Evolutionary conservation across 345 rosid genomes (phyloP).

Genomic region (Hevea brasiliensis): DNA sequence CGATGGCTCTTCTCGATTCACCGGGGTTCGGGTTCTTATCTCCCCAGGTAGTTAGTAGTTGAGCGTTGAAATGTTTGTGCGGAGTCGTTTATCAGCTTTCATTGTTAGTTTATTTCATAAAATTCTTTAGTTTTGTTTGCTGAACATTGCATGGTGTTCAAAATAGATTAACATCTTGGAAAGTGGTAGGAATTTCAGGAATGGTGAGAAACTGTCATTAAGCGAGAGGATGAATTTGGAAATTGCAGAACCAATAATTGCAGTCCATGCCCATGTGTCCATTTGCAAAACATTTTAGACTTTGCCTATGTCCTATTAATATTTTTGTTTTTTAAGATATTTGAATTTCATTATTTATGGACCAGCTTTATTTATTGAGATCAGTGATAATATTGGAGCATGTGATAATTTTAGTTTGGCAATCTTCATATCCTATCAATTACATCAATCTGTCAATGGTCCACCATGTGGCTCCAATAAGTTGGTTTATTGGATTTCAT

Average conservation of each 20-base stretch:
- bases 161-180: not conserved
- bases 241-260: not conserved
- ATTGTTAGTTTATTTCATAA: not conserved
- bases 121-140: not conserved
- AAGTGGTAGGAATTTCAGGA: too few species aligned
- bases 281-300: not conserved
- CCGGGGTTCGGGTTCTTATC: conserved; percentile 59
- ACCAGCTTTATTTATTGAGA: not conserved
- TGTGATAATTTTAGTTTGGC: not conserved
- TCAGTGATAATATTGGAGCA: not conserved
- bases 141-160: not conserved
- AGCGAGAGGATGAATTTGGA: not conserved
- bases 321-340: too few species aligned
- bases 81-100: not conserved
- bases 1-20: conserved; percentile 58
- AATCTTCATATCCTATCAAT: not conserved
- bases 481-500: not conserved
- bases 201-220: not conserved
- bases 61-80: not conserved
- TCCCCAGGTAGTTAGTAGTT: conserved; percentile 62
- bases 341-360: not conserved
- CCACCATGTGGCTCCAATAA: not conserved
- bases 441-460: not conserved
- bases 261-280: not conserved
- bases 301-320: too few species aligned